phyloP scores from a whole-genome alignment of 1,284 basidiomycete species.

The Boletus sp. region DNA sequence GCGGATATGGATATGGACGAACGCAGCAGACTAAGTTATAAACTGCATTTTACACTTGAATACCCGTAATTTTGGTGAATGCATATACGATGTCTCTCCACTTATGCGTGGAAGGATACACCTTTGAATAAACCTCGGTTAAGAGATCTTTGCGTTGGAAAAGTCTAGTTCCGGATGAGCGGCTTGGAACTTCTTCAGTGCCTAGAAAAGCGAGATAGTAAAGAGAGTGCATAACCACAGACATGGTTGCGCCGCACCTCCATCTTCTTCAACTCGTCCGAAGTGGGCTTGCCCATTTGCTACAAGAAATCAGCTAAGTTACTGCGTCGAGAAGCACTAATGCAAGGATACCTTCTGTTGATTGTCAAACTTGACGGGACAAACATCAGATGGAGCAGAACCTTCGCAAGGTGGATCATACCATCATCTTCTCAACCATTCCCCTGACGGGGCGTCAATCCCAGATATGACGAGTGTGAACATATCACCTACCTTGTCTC shows the following conservation, averaged over 20 bases:
- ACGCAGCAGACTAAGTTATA: conserved; percentile 15
- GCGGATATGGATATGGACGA: conserved; percentile 30
- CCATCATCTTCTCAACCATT: conserved; percentile 99
- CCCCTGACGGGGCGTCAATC: conserved; percentile 51
- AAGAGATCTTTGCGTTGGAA: conserved; percentile 85
- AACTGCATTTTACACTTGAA: neutral
- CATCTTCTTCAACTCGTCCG: conserved; percentile 85
- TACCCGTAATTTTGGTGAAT: no score
- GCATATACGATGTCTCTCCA: neutral
- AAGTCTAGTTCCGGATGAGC: conserved; percentile 94
- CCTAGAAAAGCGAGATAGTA: conserved; percentile 40
- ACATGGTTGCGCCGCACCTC: conserved; percentile 50
- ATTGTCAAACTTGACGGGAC: conserved; percentile 79
- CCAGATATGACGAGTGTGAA: neutral
- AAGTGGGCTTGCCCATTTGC: conserved; percentile 95
- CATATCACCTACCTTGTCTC: conserved; percentile 69
- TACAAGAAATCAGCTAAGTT: conserved; percentile 32
- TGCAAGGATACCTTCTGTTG: conserved; percentile 75
- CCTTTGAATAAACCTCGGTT: conserved; percentile 17
- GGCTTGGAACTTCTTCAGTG: conserved; percentile 84
- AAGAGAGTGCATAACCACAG: neutral
- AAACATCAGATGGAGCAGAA: conserved; percentile 9
- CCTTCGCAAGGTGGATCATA: conserved; percentile 39
- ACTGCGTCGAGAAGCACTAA: neutral
- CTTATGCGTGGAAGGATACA: neutral